Evolutionary conservation across 352 stramenopile species (phyloP).

Genomic region (Globisporangium canariense): DNA sequence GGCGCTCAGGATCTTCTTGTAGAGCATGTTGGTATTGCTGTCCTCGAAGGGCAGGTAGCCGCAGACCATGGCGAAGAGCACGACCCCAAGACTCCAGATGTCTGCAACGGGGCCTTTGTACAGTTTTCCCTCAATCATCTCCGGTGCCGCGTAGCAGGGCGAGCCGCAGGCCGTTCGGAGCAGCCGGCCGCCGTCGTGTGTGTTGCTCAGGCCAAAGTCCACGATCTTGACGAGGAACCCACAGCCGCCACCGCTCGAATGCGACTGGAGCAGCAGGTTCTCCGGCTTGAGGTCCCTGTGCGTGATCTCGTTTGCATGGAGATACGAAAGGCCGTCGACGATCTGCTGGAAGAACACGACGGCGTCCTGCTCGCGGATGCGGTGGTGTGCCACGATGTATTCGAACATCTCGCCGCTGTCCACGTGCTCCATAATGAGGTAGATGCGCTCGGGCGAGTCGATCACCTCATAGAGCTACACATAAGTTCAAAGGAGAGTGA

Average conservation of each 20-base stretch:
- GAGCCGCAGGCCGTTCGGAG: constrained; percentile 89
- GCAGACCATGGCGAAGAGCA: constrained; percentile 92
- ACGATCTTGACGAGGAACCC: constrained; percentile 83
- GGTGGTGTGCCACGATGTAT: constrained; percentile 91
- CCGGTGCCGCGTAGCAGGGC: constrained; percentile 90
- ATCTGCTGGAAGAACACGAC: constrained; percentile 89
- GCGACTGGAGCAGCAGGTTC: constrained; percentile 87
- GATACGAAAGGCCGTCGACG: constrained; percentile 88
- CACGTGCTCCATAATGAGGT: constrained; percentile 92
- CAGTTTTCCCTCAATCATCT: constrained; percentile 89
- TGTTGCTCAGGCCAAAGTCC: constrained; percentile 93
- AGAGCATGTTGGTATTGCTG: constrained; percentile 88
- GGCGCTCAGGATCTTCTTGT: constrained; percentile 91
- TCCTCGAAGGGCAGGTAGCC: constrained; percentile 92
- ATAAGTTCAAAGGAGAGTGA: constrained; percentile 52
- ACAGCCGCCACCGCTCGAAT: constrained; percentile 20
- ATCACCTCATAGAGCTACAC: constrained; percentile 87
- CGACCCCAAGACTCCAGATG: constrained; percentile 91
- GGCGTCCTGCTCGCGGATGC: constrained; percentile 79
- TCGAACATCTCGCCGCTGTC: constrained; percentile 93
- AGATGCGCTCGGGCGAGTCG: constrained; percentile 84
- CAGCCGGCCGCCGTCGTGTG: constrained; percentile 70
- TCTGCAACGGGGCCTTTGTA: constrained; percentile 86
- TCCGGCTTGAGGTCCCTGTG: constrained; percentile 91
- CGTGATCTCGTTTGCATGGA: constrained; percentile 88